Base-by-base conservation (phyloP, 2,329 filamentous ascomycete species). In the Venturia carpophila region DNA sequence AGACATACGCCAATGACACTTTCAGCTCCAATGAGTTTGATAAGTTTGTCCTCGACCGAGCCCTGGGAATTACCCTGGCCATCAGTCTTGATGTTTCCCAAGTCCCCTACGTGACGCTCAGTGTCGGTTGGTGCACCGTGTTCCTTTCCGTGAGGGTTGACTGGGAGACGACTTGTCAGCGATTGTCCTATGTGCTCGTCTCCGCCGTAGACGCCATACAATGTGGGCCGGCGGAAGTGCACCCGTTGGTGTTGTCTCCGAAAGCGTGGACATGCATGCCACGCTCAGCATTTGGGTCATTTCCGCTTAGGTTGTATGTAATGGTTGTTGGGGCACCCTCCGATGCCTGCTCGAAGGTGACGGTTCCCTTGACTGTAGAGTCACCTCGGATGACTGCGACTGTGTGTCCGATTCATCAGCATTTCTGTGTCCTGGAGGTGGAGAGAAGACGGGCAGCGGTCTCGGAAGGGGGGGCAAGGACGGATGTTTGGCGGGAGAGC, bases 171-270 rank as follows among this genome's bases (percentile, higher is more conserved):
- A 19, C 9, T 15, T 37, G 61, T 42, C 27, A 49, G 27, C 17
- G 66, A 67, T 60, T 62, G 24, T 60, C 27, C n/a, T 47, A 13
- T 52, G 11, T 27, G 47, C 21, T 21, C 21, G 10, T 60, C 63
- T 49, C 24, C 34, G 27, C 7, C 17, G 1, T 42, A 13, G 49
- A 49, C 39, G 24, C 27, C 49, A 55, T 83, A 96, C 92, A 99
- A 84, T 99, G 94, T 79, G 94, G 93, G 64, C 94, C 94, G 71
- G 94, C 94, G 71, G 90, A 96, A 71, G 93, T 97, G 90, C 94
- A 99, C 79, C 94, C 94, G 82, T 99, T 99, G 84, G 94, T 97
- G 86, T 97, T 97, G 86, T 97, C 94, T 78, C 94, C 94, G 75
- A 96, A 99, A 79, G 94, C 91, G 84, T 99, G 94, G 76, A 99